Evolutionary conservation across 306 rosid species (phyloP).

Genomic region (Trifolium subterraneum): DNA sequence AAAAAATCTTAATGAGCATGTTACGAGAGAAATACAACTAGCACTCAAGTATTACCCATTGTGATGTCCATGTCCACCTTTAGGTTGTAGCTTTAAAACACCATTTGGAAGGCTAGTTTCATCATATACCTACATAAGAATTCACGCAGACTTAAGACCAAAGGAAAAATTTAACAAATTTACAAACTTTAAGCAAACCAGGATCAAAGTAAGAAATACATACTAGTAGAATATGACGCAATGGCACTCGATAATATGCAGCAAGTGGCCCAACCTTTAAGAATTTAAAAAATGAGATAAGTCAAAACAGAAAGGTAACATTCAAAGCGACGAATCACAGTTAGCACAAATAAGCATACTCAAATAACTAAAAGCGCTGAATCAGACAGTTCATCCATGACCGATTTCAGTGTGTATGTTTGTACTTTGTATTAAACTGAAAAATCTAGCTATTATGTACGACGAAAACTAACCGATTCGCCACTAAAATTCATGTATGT

Average conservation of each 20-base stretch:
- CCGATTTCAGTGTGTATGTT: slow-evolving; percentile 8
- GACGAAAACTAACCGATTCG: slow-evolving; percentile 77
- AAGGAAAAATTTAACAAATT: slow-evolving; percentile 21
- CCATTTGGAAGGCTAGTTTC: slow-evolving; percentile 98
- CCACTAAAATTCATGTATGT: slow-evolving; percentile 90
- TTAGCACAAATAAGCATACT: not conserved
- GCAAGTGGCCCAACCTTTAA: slow-evolving; percentile 95
- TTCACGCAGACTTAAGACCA: slow-evolving; percentile 15
- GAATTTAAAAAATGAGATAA: slow-evolving; percentile 32
- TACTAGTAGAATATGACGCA: slow-evolving; percentile 89
- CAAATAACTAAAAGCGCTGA: not conserved
- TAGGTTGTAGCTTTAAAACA: slow-evolving; percentile 79
- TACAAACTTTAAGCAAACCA: slow-evolving; percentile 2
- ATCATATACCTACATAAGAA: slow-evolving; percentile 69
- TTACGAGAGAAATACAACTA: slow-evolving; percentile 32
- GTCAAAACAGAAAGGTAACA: slow-evolving; percentile 33
- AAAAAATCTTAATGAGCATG: slow-evolving; percentile 6
- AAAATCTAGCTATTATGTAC: slow-evolving; percentile 12
- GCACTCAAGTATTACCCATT: slow-evolving; percentile 77
- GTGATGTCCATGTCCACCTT: slow-evolving; percentile 96
- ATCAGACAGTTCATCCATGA: slow-evolving; percentile 27
- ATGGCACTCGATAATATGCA: slow-evolving; percentile 82
- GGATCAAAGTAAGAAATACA: slow-evolving; percentile 30
- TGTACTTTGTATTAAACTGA: not conserved
- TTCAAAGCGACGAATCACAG: not conserved